Evolutionary conservation across 2,329 filamentous ascomycete species (phyloP).

Genomic region (Colletotrichum ledebouriae): DNA sequence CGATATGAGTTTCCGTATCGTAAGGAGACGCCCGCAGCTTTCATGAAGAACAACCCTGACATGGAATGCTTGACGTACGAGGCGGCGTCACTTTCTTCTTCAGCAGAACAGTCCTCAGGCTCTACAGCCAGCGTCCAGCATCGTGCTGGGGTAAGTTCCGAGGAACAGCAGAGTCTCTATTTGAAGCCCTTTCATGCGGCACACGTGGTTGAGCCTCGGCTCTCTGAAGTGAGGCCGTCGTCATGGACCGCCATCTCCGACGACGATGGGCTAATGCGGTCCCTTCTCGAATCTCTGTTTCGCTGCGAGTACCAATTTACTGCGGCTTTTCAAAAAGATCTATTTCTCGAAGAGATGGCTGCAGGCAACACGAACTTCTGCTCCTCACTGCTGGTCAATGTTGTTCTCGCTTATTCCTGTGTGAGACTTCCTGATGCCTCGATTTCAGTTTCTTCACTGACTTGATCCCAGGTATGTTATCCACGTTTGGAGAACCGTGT

Average conservation of each 20-base stretch:
- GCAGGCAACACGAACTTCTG: conserved; percentile 44
- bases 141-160: not conserved
- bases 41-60: conserved; percentile 48
- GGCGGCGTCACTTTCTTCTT: conserved; percentile 12
- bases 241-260: conserved; percentile 47
- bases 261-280: conserved; percentile 47
- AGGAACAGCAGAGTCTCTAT: conserved; percentile 44
- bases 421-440: conserved; percentile 44
- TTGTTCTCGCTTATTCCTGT: conserved; percentile 47
- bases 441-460: not conserved
- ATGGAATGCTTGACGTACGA: conserved; percentile 48
- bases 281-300: conserved; percentile 45
- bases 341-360: conserved; percentile 48
- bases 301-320: conserved; percentile 44
- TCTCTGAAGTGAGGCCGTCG: conserved; percentile 47
- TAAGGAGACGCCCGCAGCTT: conserved; percentile 44
- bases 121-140: not conserved
- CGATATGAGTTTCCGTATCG: conserved; percentile 57
- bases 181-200: conserved; percentile 55
- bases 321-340: conserved; percentile 46
- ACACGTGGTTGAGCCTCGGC: conserved; percentile 50
- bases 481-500: conserved; percentile 47
- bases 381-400: conserved; percentile 48
- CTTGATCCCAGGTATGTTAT: conserved; percentile 48
- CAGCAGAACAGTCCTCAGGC: not conserved